A percentile compares a stretch with the other conserved stretches of the same genome.
Conservation (phyloP, 2,329 filamentous ascomycete genomes). For the Microthyrium microscopicum region DNA sequence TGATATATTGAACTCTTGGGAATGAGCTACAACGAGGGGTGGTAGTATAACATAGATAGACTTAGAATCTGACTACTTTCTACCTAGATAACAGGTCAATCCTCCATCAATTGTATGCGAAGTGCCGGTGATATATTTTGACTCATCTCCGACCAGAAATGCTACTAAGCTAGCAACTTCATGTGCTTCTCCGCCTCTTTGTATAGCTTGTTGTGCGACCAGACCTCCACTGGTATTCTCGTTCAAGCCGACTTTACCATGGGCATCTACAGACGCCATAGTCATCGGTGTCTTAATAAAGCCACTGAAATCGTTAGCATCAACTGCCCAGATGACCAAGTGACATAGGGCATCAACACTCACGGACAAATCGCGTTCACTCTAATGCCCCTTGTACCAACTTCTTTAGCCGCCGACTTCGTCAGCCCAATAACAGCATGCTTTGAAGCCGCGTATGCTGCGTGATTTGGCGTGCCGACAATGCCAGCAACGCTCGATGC, state of each 20-base stretch:
- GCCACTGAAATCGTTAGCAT: constrained; percentile 1
- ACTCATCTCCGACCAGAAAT: constrained; percentile 2
- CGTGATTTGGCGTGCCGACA: constrained; percentile 22
- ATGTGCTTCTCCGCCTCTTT: constrained; percentile 4
- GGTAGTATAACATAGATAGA: no score
- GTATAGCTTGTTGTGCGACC: no score
- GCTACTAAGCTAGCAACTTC: constrained; percentile 3
- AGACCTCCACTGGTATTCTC: no score
- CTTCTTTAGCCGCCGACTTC: constrained; percentile 22
- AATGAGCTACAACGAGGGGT: no score
- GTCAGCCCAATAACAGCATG: constrained; percentile 26
- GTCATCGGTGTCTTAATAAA: constrained; percentile 6
- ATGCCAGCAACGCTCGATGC: constrained; percentile 36
- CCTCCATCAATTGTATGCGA: no score
- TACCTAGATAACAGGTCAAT: no score
- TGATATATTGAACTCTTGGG: no score
- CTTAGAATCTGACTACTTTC: no score
- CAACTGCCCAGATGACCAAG: not conserved
- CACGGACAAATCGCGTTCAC: constrained; percentile 21
- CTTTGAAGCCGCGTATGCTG: constrained; percentile 23
- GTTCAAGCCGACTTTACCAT: no score
- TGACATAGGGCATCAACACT: constrained; percentile 8
- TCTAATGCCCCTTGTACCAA: constrained; percentile 19
- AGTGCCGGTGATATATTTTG: constrained; percentile 4
- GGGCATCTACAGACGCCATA: not conserved